Base-by-base conservation (phyloP, 2,329 filamentous ascomycete genomes). In the Aspergillus puulaauensis region DNA sequence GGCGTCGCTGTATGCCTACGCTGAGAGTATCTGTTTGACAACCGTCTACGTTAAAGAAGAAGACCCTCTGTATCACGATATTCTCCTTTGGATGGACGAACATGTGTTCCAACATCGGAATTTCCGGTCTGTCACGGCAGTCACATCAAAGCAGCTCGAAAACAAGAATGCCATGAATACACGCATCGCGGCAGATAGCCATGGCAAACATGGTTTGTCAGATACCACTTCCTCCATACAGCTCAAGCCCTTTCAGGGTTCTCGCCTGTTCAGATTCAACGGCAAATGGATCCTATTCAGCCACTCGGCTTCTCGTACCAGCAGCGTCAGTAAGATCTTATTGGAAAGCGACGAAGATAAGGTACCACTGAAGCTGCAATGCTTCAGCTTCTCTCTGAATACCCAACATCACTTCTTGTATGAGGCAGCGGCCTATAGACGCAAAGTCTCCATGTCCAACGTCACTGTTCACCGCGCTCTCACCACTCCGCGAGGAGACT, bases 11-110 rank as follows among this genome's bases (percentile, higher is more conserved):
- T 41, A 51, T 8, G 12, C 45, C 4, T 62, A 60, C 19, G 55
- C 61, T 4, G 47, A 63, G 41, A 48, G 55, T 4, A 47, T 52
- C 8, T 54, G 58, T 17, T 50, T 62, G 39, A 56, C 60, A 17
- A 64, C 64, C 0, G 64, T 88, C 55, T 79, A 80, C 51, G 76
- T 88, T 48, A 77, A 74, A 57, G 81, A 80, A 58, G 77, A 77
- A 44, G 85, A 88, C 64, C 80, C 83, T 54, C 85, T 87, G 27
- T 86, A 86, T 64, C 52, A 68, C 3, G 82, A 87, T 52, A 64
- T 88, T 49, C 85, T 87, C 76, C 79, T 81, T 52, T 88, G 45
- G 31, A n/a, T 27, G 39, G 44, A 51, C 23, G 45, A 56, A 82
- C 76, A 77, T 87, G 7, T 80, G 82, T 76, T 74, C 39, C 11